Evolutionary conservation across 768 basidiomycete genomes (phyloP), one percentile per base, ranked within the genome.

Genomic region (Mycena rosella): DNA sequence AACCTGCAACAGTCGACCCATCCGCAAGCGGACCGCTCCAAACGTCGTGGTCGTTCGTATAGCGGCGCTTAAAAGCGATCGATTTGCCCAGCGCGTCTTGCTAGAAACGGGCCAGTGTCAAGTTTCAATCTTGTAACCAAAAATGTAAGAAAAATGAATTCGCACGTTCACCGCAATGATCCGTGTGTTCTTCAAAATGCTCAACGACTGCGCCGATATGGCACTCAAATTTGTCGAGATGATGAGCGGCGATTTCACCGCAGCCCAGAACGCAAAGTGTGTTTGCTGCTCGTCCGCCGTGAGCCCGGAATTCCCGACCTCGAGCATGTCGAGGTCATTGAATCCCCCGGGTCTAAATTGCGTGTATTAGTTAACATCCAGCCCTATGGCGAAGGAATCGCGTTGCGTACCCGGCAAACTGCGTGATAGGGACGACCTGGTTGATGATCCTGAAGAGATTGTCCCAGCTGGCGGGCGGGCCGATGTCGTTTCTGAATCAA

Each of bases 221-320:
- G 73, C 77, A 18, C 79, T 78, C 45, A 85, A 70, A 71, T 85
- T 79, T 4, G 84, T 85, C 10, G 83, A 84, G 38, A 85, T 82
- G 45, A 85, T 68, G 52, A 85, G 74, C 18, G 85, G 84, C 15
- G 84, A 83, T 81, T 88, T 88, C 11, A 79, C 80, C 20, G 86
- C 83, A 5, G 85, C 85, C 86, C 86, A 88, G 54, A 88, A 84
- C 2, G 83, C 82, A 49, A 87, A 86, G 64, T 88, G 82, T 8
- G 80, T 82, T 57, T 84, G 79, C 58, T 84, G 83, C 55, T 86
- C 84, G 3, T 74, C 77, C 15, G 68, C 65, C 0, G 84, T 84
- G 36, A 87, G 60, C 5, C 83, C 84, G 5, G 72, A 52, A 63
- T 87, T 86, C 8, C 86, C 86, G 22, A 87, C 86, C 71, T 87